A percentile compares a stretch with the other conserved stretches of the same genome.
These are phyloP conservation scores for Suhomyces kilbournensis DNA, from an alignment of 805 yeast genomes.

Conservation along the genomic window DNA sequence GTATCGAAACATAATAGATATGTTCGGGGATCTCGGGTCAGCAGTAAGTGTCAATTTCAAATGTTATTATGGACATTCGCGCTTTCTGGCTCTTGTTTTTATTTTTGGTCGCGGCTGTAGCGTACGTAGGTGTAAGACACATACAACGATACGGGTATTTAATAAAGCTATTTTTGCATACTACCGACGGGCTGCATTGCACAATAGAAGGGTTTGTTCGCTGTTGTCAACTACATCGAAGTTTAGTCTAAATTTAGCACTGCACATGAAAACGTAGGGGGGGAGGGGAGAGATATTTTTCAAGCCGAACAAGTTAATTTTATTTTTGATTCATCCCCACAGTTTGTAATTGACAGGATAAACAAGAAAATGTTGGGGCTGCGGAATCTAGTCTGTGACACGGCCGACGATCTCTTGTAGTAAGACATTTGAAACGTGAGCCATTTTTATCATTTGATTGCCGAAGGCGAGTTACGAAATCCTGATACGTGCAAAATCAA, in stretches of 20 bases:
- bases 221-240: not conserved
- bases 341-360: not conserved
- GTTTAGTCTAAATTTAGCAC: not conserved
- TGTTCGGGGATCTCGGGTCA: not conserved
- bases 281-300: not conserved
- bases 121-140: not conserved
- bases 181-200: not conserved
- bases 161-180: not conserved
- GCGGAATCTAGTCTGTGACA: not conserved
- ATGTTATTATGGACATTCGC: not conserved
- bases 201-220: not conserved
- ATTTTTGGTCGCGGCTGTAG: not conserved
- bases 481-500: not conserved
- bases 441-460: not conserved
- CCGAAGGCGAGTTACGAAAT: not conserved
- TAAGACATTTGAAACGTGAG: too few relatives aligned
- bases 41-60: not conserved
- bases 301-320: not conserved
- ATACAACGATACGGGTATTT: not conserved
- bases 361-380: too few relatives aligned
- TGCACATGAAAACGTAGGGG: not conserved
- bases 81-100: not conserved
- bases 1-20: not conserved
- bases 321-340: not conserved
- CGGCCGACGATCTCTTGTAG: not conserved